These are phyloP conservation scores for Dryas drummondii DNA, from an alignment of 306 rosid species.

Conservation along the genomic window DNA sequence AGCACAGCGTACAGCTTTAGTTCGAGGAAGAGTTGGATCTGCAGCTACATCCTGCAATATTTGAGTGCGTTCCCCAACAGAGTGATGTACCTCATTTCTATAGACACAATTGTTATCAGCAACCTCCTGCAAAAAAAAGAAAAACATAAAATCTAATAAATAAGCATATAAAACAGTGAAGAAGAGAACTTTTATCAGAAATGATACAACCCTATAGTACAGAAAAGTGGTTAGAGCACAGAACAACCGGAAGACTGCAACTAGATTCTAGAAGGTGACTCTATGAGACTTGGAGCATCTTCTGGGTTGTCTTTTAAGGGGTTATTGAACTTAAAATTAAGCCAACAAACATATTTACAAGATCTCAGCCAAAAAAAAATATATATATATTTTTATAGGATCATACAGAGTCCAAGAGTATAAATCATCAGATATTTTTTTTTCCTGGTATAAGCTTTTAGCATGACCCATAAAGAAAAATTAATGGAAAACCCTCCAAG, in stretches of 20 bases:
- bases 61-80: constrained; percentile 92
- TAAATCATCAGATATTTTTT: neutral
- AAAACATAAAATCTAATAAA: neutral
- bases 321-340: neutral
- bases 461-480: neutral
- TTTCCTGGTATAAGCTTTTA: neutral
- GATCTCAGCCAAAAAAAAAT: neutral
- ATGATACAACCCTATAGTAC: neutral
- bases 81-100: constrained; percentile 87
- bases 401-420: neutral
- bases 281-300: neutral
- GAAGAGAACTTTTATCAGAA: neutral
- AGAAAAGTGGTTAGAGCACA: neutral
- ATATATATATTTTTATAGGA: neutral
- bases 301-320: neutral
- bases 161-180: neutral
- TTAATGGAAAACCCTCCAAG: neutral
- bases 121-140: constrained; percentile 60
- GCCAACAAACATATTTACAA: neutral
- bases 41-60: constrained; percentile 89
- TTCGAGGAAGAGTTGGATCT: constrained; percentile 99
- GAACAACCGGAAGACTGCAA: neutral
- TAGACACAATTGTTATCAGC: constrained; percentile 91
- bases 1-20: constrained; percentile 83
- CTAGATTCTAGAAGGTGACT: neutral